Evolutionary conservation across 2,329 filamentous ascomycete genomes (phyloP).

Genomic region (Penicillium crustosum): DNA sequence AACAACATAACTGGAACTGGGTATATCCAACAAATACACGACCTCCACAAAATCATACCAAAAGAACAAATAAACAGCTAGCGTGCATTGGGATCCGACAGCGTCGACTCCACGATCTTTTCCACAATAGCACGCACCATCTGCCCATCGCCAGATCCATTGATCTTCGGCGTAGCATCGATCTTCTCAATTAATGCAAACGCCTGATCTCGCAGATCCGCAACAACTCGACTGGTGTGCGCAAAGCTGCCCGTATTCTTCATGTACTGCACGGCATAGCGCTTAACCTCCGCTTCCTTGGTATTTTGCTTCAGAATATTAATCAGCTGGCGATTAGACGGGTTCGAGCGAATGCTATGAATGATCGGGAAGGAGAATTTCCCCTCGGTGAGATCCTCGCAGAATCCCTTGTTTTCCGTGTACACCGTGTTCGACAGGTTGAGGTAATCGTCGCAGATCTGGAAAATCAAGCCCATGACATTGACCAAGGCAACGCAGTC

Average conservation of each 20-base stretch:
- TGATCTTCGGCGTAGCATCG: slow-evolving; percentile 48
- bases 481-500: slow-evolving; percentile 67
- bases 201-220: slow-evolving; percentile 64
- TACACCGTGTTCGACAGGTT: slow-evolving; percentile 76
- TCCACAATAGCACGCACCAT: slow-evolving; percentile 68
- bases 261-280: slow-evolving; percentile 90
- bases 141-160: slow-evolving; percentile 55
- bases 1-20: slow-evolving; percentile 11
- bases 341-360: slow-evolving; percentile 75
- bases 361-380: slow-evolving; percentile 98
- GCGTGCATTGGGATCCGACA: slow-evolving; percentile 25
- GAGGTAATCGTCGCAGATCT: slow-evolving; percentile 71
- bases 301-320: slow-evolving; percentile 93
- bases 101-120: slow-evolving; percentile 55
- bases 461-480: slow-evolving; percentile 47
- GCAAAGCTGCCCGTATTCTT: slow-evolving; percentile 84
- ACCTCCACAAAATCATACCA: background rate
- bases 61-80: background rate
- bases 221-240: slow-evolving; percentile 71
- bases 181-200: slow-evolving; percentile 63
- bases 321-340: slow-evolving; percentile 65
- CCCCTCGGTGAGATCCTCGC: slow-evolving; percentile 92
- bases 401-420: slow-evolving; percentile 85
- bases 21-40: slow-evolving; percentile 20
- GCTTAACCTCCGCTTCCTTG: slow-evolving; percentile 80